Percentiles rank a stretch among this genome's conserved stretches.
phyloP scores from a whole-genome alignment of 1,284 basidiomycete genomes.

The Chiua sp. region DNA sequence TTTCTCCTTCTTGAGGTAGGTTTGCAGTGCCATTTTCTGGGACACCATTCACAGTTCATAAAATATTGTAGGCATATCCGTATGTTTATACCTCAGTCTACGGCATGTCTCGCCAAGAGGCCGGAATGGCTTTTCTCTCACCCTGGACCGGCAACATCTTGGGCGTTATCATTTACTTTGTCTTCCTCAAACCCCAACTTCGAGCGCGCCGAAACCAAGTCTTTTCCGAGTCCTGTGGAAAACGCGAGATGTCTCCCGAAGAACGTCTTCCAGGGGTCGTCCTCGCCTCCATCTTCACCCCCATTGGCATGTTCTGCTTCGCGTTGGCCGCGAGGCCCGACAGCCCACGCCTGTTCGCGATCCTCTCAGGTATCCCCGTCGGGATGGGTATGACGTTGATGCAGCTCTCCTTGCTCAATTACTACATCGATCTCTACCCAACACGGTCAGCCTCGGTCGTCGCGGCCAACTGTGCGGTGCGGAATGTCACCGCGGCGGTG shows the following conservation, averaged over 20 bases:
- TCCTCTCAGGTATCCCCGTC: slow-evolving; percentile 31
- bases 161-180: slow-evolving; percentile 30
- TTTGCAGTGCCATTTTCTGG: neutral
- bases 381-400: slow-evolving; percentile 38
- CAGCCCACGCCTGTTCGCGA: slow-evolving; percentile 19
- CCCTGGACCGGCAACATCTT: slow-evolving; percentile 33
- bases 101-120: slow-evolving; percentile 28
- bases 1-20: slow-evolving; percentile 33
- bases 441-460: slow-evolving; percentile 32
- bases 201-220: slow-evolving; percentile 18
- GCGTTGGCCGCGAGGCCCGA: slow-evolving; percentile 26
- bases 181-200: slow-evolving; percentile 28
- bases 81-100: slow-evolving; percentile 28
- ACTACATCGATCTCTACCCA: slow-evolving; percentile 38
- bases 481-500: slow-evolving; percentile 25
- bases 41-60: neutral
- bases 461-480: slow-evolving; percentile 32
- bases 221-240: slow-evolving; percentile 15
- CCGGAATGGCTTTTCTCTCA: slow-evolving; percentile 27
- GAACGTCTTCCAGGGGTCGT: slow-evolving; percentile 29
- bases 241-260: slow-evolving; percentile 26
- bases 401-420: slow-evolving; percentile 33
- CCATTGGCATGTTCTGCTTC: slow-evolving; percentile 37
- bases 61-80: slow-evolving; percentile 27
- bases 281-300: slow-evolving; percentile 27